Conservation (phyloP, 2,329 filamentous ascomycete genomes). For the Ophiobolus disseminans region DNA sequence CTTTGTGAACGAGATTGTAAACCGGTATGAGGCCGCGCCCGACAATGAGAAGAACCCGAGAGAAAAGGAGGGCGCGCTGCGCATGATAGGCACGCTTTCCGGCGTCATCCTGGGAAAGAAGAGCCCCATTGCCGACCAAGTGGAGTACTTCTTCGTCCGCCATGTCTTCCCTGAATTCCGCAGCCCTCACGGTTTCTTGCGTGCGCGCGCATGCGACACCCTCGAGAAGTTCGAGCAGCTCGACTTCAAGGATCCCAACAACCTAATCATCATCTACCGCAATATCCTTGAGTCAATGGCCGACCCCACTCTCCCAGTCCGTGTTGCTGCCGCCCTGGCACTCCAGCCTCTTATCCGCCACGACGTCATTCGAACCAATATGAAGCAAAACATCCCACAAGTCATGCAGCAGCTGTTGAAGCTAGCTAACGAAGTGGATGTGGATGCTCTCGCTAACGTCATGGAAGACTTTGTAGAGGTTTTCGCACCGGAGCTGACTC, state of each 20-base stretch:
- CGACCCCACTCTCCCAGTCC: slow-evolving; percentile 88
- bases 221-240: slow-evolving; percentile 98
- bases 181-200: slow-evolving; percentile 88
- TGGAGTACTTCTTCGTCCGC: slow-evolving; percentile 97
- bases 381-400: slow-evolving; percentile 97
- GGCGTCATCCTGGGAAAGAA: slow-evolving; percentile 97
- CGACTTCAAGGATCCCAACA: slow-evolving; percentile 95
- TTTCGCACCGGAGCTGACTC: slow-evolving; percentile 94
- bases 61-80: slow-evolving; percentile 93
- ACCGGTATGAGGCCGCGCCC: slow-evolving; percentile 83
- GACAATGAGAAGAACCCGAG: slow-evolving; percentile 92
- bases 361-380: slow-evolving; percentile 89
- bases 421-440: slow-evolving; percentile 95
- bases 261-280: slow-evolving; percentile 93
- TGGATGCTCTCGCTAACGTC: slow-evolving; percentile 95
- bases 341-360: slow-evolving; percentile 95
- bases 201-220: slow-evolving; percentile 93
- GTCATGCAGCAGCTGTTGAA: slow-evolving; percentile 99
- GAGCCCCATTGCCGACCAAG: slow-evolving; percentile 95
- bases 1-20: slow-evolving; percentile 95
- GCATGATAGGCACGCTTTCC: slow-evolving; percentile 96
- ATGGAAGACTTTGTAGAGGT: slow-evolving; percentile 99
- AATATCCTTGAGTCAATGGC: slow-evolving; percentile 98
- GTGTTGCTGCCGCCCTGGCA: slow-evolving; percentile 91
- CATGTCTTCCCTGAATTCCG: slow-evolving; percentile 99